Percentiles rank a stretch among this genome's conserved stretches.
Evolutionary conservation across 2,329 filamentous ascomycete genomes (phyloP).

Genomic region (Fusarium sp.): DNA sequence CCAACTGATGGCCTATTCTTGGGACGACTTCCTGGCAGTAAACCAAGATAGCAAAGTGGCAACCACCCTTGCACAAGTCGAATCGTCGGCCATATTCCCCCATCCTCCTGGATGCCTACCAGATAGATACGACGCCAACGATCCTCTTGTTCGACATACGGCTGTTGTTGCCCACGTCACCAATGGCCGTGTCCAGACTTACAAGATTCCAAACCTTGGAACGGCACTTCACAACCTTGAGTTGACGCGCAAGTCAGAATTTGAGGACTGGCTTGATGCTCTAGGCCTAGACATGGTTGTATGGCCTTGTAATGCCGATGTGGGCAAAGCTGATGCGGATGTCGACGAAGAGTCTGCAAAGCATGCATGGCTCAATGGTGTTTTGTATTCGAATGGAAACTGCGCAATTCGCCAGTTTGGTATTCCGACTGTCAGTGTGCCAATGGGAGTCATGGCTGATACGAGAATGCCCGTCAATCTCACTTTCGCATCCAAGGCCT

Average conservation of each 20-base stretch:
- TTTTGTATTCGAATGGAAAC: background rate
- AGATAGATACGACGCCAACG: background rate
- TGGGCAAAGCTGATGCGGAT: background rate
- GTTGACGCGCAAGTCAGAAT: background rate
- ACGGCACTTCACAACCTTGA: background rate
- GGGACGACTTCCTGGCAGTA: background rate
- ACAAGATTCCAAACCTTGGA: background rate
- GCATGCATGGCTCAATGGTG: conserved; percentile 1
- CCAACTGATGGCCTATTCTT: conserved; percentile 1
- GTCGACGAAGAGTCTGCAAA: background rate
- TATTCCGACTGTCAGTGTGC: background rate
- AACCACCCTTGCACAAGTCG: background rate
- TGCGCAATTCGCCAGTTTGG: background rate
- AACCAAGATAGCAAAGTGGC: background rate
- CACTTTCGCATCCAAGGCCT: background rate
- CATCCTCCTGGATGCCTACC: background rate
- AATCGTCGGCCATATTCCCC: background rate
- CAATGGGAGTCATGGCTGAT: background rate
- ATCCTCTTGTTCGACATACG: conserved; percentile 1
- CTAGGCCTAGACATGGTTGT: background rate
- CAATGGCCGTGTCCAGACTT: background rate
- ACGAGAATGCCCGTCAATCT: conserved; percentile 2
- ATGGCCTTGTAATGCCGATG: conserved; percentile 1
- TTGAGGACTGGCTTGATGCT: background rate
- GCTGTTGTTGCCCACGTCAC: conserved; percentile 2